Evolutionary conservation across 352 stramenopile species (phyloP), one percentile per base, ranked within the genome.

Genomic region (Globisporangium nunn): DNA sequence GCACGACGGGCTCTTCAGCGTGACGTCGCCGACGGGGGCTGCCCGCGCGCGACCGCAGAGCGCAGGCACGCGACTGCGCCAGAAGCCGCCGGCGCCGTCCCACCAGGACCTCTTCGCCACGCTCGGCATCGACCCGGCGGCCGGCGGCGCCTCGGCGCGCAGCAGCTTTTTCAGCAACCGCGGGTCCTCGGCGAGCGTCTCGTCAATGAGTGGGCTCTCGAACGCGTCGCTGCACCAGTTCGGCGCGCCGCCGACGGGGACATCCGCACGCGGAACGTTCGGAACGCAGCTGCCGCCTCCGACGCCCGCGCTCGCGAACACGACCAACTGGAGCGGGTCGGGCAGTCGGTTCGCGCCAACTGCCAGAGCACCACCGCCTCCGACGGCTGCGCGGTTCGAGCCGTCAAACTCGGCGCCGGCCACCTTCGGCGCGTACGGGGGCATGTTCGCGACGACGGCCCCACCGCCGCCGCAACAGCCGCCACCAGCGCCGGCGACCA

Each of bases 41-140:
- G 47, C 52, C 39, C 50, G 62, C 41, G 45, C 62, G 45, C 71
- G 78, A 14, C 74, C 78, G 18, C 71, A 75, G 18, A 86, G 77
- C 48, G 80, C 76, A n/a, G 68, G 54, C 52, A 86, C 75, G 45
- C 75, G 64, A 15, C 55, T 92, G 62, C 73, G 80, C 11, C 80
- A 85, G 56, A 88, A 87, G 53, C 72, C 76, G 0, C 41, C 59
- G 49, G 48, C 56, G 40, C 63, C 63, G n/a, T 57, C 61, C 35
- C 62, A 70, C 31, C 63, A 76, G 54, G 67, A 85, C 68, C 77
- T 85, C 53, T 85, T 87, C 54, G 72, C 74, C 28, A 74, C 72
- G 51, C 64, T 87, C 49, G 73, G 72, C 12, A 56, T 85, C 37
- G 75, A 81, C 47, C 44, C 58, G 18, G 59, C 56, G 47, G 23